A percentile compares a stretch with the other conserved stretches of the same genome.
These are phyloP conservation scores for Rhizopus sp. DNA, from an alignment of 371 early-diverging fungal species.

Conservation along the genomic window DNA sequence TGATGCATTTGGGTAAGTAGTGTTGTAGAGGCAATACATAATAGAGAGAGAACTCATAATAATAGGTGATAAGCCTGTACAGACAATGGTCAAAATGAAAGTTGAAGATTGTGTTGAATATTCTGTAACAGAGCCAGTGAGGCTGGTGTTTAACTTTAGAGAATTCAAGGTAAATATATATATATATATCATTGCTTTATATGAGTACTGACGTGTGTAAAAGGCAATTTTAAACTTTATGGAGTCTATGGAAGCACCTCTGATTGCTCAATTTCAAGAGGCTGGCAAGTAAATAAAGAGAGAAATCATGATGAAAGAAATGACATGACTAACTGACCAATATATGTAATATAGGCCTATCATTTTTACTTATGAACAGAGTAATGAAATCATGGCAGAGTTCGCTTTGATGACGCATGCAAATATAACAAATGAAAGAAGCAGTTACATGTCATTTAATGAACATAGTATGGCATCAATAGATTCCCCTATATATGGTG, in stretches of 20 bases:
- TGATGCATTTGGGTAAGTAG: neutral
- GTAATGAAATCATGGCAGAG: constrained; percentile 1
- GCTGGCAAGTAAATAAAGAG: constrained; percentile 16
- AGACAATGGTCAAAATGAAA: constrained; percentile 3
- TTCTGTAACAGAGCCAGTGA: neutral
- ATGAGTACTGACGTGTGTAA: neutral
- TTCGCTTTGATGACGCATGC: neutral
- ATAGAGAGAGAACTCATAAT: neutral
- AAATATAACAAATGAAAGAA: neutral
- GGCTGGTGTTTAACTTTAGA: constrained; percentile 14
- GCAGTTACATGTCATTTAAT: neutral
- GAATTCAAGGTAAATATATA: constrained; percentile 16
- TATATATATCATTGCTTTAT: no score
- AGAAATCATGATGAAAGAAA: neutral
- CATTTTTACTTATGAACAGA: neutral
- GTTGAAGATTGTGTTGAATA: constrained; percentile 2
- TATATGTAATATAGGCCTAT: neutral
- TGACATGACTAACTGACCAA: neutral
- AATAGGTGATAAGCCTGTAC: constrained; percentile 12
- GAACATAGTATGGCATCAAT: constrained; percentile 2
- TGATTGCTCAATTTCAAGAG: constrained; percentile 11
- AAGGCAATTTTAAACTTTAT: constrained; percentile 9
- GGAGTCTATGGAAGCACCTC: constrained; percentile 9
- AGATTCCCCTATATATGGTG: neutral
- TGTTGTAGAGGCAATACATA: neutral